A percentile compares a stretch with the other conserved stretches of the same genome.
These are phyloP conservation scores for Beverwykella pulmonaria DNA, from an alignment of 495 filamentous ascomycete genomes.

Conservation along the genomic window DNA sequence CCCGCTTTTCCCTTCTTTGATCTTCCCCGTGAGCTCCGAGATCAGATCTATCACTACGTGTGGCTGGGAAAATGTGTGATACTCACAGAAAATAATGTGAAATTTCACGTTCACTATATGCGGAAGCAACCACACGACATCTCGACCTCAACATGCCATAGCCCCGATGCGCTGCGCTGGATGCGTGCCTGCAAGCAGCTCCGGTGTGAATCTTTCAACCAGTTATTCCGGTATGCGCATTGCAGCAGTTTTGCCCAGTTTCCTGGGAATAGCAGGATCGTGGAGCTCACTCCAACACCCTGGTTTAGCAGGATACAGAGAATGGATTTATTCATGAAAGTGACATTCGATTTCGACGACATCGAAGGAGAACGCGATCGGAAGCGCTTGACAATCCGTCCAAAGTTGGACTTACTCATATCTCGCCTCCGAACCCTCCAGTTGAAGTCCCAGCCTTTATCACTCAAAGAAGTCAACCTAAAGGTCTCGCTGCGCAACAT, in stretches of 20 bases:
- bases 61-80: conserved; percentile 5
- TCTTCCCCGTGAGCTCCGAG: background rate
- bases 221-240: background rate
- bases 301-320: conserved; percentile 1
- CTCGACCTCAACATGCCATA: conserved; percentile 5
- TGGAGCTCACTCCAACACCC: background rate
- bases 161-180: background rate
- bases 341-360: background rate
- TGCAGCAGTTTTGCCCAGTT: background rate
- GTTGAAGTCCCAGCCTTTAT: background rate
- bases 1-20: conserved; percentile 1
- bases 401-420: conserved; percentile 3
- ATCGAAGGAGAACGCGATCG: background rate
- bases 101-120: conserved; percentile 2
- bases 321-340: conserved; percentile 9
- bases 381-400: conserved; percentile 5
- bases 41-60: conserved; percentile 5
- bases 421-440: background rate
- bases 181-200: conserved; percentile 4
- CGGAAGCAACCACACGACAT: conserved; percentile 1
- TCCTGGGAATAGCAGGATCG: background rate
- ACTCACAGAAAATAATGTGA: background rate
- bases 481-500: conserved; percentile 4
- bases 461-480: conserved; percentile 5
- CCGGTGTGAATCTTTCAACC: background rate